Percentiles rank a stretch among this genome's conserved stretches.
Evolutionary conservation across 2,329 filamentous ascomycete species (phyloP).

Genomic region (Lachnellula subtilissima): DNA sequence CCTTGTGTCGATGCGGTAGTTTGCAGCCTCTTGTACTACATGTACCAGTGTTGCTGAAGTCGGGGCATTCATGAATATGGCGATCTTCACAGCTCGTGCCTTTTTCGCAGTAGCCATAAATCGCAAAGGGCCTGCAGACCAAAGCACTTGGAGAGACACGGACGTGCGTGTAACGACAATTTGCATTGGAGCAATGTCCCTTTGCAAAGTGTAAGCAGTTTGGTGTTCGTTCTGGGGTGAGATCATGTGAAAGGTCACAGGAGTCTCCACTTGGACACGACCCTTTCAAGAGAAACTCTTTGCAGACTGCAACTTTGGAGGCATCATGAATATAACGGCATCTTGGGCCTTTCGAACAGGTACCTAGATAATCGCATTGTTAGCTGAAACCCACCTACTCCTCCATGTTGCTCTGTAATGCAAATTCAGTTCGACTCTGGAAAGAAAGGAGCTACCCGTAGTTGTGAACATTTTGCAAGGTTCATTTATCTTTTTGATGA

Average conservation of each 20-base stretch:
- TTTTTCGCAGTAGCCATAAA: constrained; percentile 82
- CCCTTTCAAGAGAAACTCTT: constrained; percentile 75
- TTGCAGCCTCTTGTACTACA: constrained; percentile 81
- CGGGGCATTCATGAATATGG: constrained; percentile 89
- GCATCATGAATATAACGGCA: constrained; percentile 84
- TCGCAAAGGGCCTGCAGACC: constrained; percentile 80
- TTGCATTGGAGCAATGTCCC: constrained; percentile 80
- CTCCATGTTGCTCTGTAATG: constrained; percentile 19
- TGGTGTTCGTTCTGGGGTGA: constrained; percentile 77
- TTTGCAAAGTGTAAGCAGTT: constrained; percentile 86
- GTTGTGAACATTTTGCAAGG: constrained; percentile 69
- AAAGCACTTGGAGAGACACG: constrained; percentile 69
- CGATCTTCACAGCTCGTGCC: constrained; percentile 73
- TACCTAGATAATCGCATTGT: constrained; percentile 53
- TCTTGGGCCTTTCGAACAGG: constrained; percentile 72
- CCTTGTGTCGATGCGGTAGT: constrained; percentile 81
- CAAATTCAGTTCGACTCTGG: constrained; percentile 26
- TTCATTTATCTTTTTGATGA: constrained; percentile 64
- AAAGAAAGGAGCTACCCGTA: constrained; percentile 53
- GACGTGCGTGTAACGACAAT: constrained; percentile 84
- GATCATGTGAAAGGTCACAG: constrained; percentile 88
- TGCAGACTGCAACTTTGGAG: constrained; percentile 84
- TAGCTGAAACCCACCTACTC: constrained; percentile 26
- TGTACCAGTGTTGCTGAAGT: constrained; percentile 84
- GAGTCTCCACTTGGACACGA: constrained; percentile 69